Evolutionary conservation across 768 basidiomycete species (phyloP).

Genomic region (Podaxis carcinomalis): DNA sequence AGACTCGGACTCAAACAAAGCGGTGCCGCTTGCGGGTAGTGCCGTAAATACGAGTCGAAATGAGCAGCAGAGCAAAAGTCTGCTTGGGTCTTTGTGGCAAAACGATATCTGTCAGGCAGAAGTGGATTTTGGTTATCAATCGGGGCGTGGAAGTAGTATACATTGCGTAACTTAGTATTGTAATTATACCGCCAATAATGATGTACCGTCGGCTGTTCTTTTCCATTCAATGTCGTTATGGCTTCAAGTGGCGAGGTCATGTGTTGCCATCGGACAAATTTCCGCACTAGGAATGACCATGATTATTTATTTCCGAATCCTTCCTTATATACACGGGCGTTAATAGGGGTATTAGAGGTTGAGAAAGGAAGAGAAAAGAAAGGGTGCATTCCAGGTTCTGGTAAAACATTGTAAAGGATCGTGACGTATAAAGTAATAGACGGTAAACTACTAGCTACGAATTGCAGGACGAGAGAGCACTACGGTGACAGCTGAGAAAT

Average conservation of each 20-base stretch:
- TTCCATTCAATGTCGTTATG: neutral
- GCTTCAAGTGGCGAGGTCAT: neutral
- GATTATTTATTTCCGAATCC: neutral
- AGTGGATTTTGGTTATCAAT: neutral
- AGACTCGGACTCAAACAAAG: neutral
- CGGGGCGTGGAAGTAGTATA: neutral
- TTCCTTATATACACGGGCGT: constrained; percentile 6
- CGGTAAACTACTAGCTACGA: constrained; percentile 6
- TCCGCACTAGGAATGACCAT: neutral
- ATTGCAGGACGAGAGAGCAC: constrained; percentile 7
- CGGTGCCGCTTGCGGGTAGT: neutral
- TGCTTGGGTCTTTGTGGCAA: neutral
- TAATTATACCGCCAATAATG: neutral
- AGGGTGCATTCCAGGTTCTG: constrained; percentile 3
- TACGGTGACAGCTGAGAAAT: neutral
- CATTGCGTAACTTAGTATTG: neutral
- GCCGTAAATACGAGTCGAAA: too few species aligned
- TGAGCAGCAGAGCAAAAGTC: neutral
- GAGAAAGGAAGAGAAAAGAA: neutral
- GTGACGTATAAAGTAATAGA: neutral
- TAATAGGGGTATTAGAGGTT: neutral
- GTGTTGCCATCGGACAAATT: neutral
- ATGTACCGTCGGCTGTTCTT: neutral
- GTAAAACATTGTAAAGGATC: neutral
- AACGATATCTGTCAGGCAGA: neutral